Evolutionary conservation across 2,329 filamentous ascomycete genomes (phyloP).

Genomic region (Mycosphaerella sp.): DNA sequence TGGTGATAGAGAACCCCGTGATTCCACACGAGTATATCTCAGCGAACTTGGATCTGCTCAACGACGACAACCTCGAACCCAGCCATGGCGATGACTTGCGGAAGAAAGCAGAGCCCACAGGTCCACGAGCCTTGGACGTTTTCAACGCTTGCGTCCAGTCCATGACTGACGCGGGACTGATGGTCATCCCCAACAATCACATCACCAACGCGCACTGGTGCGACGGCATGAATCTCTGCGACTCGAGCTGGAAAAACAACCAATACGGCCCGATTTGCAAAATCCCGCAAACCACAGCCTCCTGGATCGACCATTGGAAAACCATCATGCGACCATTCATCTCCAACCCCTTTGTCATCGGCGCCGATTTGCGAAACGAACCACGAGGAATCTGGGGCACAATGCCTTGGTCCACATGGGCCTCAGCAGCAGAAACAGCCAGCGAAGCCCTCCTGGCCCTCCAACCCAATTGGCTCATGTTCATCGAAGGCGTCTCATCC

Average conservation of each 20-base stretch:
- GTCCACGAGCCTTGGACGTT: conserved; percentile 54
- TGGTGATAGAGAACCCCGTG: conserved; percentile 56
- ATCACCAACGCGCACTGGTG: conserved; percentile 65
- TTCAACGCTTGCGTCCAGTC: conserved; percentile 53
- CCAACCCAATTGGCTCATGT: conserved; percentile 59
- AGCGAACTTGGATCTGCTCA: conserved; percentile 55
- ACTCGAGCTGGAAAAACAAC: conserved; percentile 61
- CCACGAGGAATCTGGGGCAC: conserved; percentile 64
- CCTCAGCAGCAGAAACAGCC: conserved; percentile 56
- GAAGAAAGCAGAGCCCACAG: conserved; percentile 26
- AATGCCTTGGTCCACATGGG: conserved; percentile 61
- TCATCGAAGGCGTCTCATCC: conserved; percentile 63
- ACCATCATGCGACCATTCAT: conserved; percentile 55
- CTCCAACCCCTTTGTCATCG: conserved; percentile 57
- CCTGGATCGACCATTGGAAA: conserved; percentile 62
- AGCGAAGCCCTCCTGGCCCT: conserved; percentile 56
- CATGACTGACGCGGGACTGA: conserved; percentile 56
- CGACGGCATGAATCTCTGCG: conserved; percentile 62
- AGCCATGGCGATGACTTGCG: conserved; percentile 8
- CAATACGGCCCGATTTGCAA: conserved; percentile 56
- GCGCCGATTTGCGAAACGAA: conserved; percentile 63
- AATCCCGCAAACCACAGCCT: conserved; percentile 56
- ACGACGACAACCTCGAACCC: conserved; percentile 17
- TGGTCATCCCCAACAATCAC: conserved; percentile 64
- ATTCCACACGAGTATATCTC: conserved; percentile 48